phyloP scores from a whole-genome alignment of 345 rosid genomes.

The Eucalyptus viminalis region DNA sequence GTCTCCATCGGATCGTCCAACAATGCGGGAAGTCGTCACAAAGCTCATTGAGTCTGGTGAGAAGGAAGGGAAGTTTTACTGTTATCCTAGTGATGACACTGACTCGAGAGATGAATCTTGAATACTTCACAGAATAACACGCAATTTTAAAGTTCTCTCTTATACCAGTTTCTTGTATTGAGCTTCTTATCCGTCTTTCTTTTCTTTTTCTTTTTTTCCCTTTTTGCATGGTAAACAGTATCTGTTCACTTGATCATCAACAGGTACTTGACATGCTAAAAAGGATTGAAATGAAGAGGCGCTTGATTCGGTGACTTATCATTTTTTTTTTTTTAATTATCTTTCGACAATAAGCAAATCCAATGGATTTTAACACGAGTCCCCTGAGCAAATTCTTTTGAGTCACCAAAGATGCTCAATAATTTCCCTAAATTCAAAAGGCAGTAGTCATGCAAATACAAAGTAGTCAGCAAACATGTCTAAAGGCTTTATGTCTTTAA shows the following conservation, averaged over 20 bases:
- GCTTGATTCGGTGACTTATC: not conserved
- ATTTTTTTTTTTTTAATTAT: not conserved
- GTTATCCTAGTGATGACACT: not conserved
- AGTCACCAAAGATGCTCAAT: not conserved
- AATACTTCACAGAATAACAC: not conserved
- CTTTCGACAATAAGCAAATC: not conserved
- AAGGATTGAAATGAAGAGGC: not conserved
- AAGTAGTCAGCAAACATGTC: not conserved
- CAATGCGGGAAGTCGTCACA: slow-evolving; percentile 64
- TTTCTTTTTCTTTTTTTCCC: not conserved
- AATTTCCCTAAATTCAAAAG: not conserved
- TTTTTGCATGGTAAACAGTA: not conserved
- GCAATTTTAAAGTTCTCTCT: not conserved
- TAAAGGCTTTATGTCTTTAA: not conserved
- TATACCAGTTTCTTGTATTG: not conserved
- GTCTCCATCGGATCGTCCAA: slow-evolving; percentile 55
- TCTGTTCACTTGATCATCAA: not conserved
- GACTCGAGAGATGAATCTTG: not conserved
- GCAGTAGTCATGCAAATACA: not conserved
- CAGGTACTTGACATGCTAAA: not conserved
- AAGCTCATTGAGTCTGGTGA: slow-evolving; percentile 60
- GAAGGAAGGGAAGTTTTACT: slow-evolving; percentile 16
- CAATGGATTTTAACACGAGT: not conserved
- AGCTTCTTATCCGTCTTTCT: not conserved
- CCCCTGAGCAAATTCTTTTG: not conserved